Percentiles rank a stretch among this genome's conserved stretches.
Conservation (phyloP, 2,329 filamentous ascomycete species). For the Botrytis galanthina region DNA sequence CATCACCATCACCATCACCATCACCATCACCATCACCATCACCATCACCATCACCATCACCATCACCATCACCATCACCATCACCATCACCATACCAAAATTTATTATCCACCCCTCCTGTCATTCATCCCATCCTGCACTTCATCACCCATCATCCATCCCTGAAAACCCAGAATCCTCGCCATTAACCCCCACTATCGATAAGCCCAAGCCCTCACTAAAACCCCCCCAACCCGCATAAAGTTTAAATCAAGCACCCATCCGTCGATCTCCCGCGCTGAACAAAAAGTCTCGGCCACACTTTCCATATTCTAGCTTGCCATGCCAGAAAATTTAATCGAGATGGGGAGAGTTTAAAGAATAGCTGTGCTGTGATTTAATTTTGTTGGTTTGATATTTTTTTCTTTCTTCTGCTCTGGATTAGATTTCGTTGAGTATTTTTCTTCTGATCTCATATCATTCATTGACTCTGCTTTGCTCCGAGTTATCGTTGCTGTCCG, state of each 20-base stretch:
- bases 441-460: background rate
- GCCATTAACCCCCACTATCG: background rate
- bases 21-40: too few species aligned
- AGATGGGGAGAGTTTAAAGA: background rate
- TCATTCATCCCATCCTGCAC: background rate
- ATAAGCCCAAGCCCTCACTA: background rate
- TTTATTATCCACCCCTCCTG: background rate
- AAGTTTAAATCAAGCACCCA: background rate
- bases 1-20: too few species aligned
- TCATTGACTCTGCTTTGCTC: background rate
- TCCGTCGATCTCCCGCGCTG: slow-evolving; percentile 7
- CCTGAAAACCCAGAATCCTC: background rate
- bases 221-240: background rate
- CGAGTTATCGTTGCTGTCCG: background rate
- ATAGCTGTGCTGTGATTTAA: background rate
- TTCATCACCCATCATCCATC: background rate
- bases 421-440: background rate
- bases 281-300: background rate
- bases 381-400: background rate
- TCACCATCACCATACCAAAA: background rate
- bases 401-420: too few species aligned
- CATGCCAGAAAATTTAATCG: background rate
- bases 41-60: too few species aligned
- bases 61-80: too few species aligned
- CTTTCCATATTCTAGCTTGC: background rate